These are phyloP conservation scores for Colletotrichum sp. DNA, from an alignment of 2,329 filamentous ascomycete species.

Conservation along the genomic window DNA sequence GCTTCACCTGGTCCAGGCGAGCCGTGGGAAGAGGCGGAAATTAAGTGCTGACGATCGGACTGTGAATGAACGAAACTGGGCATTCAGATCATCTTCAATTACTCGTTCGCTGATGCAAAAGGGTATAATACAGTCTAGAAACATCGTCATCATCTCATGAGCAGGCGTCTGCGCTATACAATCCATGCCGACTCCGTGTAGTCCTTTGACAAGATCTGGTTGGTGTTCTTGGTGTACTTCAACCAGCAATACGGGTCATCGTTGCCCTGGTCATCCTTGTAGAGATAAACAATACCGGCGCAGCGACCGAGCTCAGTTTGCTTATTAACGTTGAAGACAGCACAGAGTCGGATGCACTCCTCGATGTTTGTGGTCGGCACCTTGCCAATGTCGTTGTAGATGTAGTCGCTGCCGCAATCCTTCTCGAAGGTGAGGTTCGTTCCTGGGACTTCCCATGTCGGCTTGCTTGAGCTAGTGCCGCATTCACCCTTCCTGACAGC, in stretches of 20 bases:
- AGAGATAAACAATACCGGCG: conserved; percentile 6
- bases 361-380: conserved; percentile 10
- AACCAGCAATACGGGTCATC: conserved; percentile 11
- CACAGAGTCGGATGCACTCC: conserved; percentile 14
- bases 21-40: too few relatives aligned
- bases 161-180: not conserved
- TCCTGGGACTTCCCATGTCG: conserved; percentile 8
- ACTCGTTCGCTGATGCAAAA: not conserved
- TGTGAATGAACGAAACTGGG: too few relatives aligned
- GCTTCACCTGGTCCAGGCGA: too few relatives aligned
- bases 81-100: not conserved
- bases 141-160: not conserved
- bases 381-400: conserved; percentile 11
- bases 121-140: not conserved
- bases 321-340: conserved; percentile 5
- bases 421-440: conserved; percentile 16
- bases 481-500: conserved; percentile 4
- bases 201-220: not conserved
- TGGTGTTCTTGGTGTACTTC: conserved; percentile 15
- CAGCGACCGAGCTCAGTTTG: conserved; percentile 8
- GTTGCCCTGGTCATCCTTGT: not conserved
- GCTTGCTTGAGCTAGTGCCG: not conserved
- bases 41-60: too few relatives aligned
- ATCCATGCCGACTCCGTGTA: conserved; percentile 16
- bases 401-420: conserved; percentile 14